phyloP scores from a whole-genome alignment of 768 basidiomycete genomes.

The Rubroboletus pulcherrimus region DNA sequence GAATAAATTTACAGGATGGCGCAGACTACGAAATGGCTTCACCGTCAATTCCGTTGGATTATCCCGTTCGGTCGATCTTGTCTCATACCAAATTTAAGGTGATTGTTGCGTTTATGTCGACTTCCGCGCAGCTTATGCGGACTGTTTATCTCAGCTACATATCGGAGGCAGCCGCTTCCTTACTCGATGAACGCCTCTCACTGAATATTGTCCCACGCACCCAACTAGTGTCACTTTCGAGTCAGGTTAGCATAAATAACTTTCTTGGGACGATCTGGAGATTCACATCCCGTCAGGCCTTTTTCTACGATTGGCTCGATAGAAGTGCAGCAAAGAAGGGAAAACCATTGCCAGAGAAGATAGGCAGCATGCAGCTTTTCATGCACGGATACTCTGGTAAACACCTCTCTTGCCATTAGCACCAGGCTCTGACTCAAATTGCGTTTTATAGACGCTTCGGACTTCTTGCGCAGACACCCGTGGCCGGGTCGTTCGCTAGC shows the following conservation, averaged over 20 bases:
- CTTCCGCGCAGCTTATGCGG: neutral
- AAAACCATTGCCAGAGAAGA: constrained; percentile 79
- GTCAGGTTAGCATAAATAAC: constrained; percentile 41
- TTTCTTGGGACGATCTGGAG: neutral
- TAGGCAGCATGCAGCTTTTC: constrained; percentile 89
- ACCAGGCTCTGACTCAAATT: neutral
- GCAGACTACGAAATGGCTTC: constrained; percentile 86
- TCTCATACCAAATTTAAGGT: constrained; percentile 87
- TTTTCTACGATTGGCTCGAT: constrained; percentile 93
- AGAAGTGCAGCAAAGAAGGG: constrained; percentile 79
- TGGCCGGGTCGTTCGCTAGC: constrained; percentile 83
- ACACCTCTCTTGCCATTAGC: neutral
- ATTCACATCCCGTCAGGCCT: constrained; percentile 48
- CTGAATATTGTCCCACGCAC: constrained; percentile 85
- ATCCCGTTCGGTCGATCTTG: constrained; percentile 89
- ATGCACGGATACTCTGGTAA: constrained; percentile 76
- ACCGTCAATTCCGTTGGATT: constrained; percentile 84
- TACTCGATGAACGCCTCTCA: constrained; percentile 70
- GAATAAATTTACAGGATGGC: neutral
- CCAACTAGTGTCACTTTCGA: constrained; percentile 77
- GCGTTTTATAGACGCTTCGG: constrained; percentile 66
- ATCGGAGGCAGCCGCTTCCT: constrained; percentile 83
- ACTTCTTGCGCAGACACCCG: constrained; percentile 80
- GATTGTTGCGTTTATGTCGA: constrained; percentile 1
- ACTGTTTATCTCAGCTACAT: constrained; percentile 56